A percentile compares a stretch with the other conserved stretches of the same genome.
These are phyloP conservation scores for Triangularia setosa DNA, from an alignment of 2,329 filamentous ascomycete genomes.

Conservation along the genomic window DNA sequence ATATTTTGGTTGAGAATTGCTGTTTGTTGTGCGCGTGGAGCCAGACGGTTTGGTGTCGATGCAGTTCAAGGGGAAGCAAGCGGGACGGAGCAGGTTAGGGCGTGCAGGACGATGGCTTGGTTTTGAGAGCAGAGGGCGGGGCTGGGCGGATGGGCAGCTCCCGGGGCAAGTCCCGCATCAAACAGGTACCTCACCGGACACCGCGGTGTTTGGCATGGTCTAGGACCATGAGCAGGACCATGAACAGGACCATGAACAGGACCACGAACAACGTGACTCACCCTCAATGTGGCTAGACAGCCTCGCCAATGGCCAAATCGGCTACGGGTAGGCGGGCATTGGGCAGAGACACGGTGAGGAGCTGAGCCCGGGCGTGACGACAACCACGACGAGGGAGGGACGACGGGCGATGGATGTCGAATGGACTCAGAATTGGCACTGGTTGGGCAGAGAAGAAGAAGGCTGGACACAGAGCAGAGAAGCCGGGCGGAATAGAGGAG, in stretches of 20 bases:
- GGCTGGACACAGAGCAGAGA: neutral
- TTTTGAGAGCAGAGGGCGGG: conserved; percentile 17
- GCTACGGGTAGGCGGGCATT: conserved; percentile 20
- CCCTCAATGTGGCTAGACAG: conserved; percentile 23
- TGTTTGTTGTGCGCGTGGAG: conserved; percentile 22
- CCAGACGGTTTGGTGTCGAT: conserved; percentile 12
- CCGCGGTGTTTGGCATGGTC: neutral
- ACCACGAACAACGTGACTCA: conserved; percentile 22
- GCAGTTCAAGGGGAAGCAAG: conserved; percentile 14
- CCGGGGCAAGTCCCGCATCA: conserved; percentile 5
- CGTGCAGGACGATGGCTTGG: conserved; percentile 17
- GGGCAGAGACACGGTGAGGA: conserved; percentile 24
- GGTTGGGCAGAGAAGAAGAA: neutral
- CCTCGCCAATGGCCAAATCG: conserved; percentile 19
- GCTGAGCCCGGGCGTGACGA: neutral
- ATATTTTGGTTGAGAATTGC: conserved; percentile 20
- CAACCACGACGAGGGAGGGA: neutral
- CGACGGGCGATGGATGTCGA: conserved; percentile 13
- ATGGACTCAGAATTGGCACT: conserved; percentile 19
- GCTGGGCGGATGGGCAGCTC: conserved; percentile 9
- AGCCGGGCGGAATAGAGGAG: neutral
- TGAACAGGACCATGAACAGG: neutral
- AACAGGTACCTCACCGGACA: neutral
- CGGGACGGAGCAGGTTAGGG: conserved; percentile 22
- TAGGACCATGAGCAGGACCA: neutral